Percentiles rank a stretch among this genome's conserved stretches.
Evolutionary conservation across 306 rosid genomes (phyloP).

Genomic region (Acacia crassicarpa): DNA sequence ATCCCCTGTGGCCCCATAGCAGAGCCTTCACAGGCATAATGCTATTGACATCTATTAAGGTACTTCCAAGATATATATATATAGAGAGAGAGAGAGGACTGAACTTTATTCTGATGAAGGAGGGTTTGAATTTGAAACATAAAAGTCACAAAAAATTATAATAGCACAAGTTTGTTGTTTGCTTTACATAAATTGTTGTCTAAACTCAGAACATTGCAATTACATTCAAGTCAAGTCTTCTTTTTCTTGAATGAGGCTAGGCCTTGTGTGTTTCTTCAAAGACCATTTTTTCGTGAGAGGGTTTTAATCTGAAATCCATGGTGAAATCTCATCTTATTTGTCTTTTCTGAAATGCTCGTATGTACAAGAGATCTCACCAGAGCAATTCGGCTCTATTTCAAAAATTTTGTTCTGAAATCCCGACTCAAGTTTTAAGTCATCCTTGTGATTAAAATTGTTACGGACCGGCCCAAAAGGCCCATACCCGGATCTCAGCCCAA

Average conservation of each 20-base stretch:
- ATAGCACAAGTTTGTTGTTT: neutral
- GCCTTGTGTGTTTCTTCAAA: neutral
- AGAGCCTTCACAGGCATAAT: constrained; percentile 31
- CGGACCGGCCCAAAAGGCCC: too few species aligned
- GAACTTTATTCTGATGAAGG: neutral
- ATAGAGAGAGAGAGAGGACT: neutral
- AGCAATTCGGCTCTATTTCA: neutral
- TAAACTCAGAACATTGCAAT: neutral
- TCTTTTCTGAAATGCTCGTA: neutral
- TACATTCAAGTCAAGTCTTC: neutral
- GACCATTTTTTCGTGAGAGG: neutral
- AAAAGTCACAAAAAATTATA: neutral
- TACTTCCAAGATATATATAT: neutral
- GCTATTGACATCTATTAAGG: neutral
- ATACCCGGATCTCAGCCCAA: too few species aligned
- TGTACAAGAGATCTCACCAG: neutral
- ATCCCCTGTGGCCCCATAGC: constrained; percentile 23
- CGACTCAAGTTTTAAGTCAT: neutral
- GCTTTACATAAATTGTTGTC: neutral
- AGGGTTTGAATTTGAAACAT: neutral
- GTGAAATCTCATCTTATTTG: neutral
- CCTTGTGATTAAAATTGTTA: too few species aligned
- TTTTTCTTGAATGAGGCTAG: neutral
- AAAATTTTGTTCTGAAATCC: neutral
- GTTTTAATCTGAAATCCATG: neutral